Evolutionary conservation across 257 asterid genomes (phyloP), one percentile per base, ranked within the genome.

Genomic region (Gardenia jasminoides): DNA sequence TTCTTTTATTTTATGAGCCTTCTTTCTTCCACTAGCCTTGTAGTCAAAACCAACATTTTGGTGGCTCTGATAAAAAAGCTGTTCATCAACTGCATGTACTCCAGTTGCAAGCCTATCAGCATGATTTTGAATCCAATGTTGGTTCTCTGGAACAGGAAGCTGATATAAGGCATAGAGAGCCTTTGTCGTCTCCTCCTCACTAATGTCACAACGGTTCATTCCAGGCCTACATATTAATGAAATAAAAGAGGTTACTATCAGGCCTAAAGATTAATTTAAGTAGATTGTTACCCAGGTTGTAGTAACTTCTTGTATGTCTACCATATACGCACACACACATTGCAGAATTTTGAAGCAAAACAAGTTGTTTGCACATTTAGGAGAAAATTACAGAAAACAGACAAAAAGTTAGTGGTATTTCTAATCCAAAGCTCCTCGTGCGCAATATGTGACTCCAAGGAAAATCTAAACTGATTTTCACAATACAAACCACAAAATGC

Each of bases 131-230:
- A 69, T 26, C 48, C 66, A 83, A 72, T 67, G 84, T 70, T 85
- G 92, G 78, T 78, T 88, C 74, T 87, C 90, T 71, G 89, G 88
- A 79, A 80, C 58, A 48, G 97, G 91, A 72, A 75, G 81, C 73
- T 73, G 86, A 85, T 78, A 84, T 36, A 71, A 84, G 50, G 92
- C 89, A 58, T 72, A 84, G 66, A 92, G 79, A 84, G 96, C 97
- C 71, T 73, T 85, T 39, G 96, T 86, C 26, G 98, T 96, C 52
- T 88, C 93, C 20, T 88, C 96, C 84, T 96, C 93, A 75, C 89
- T 84, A 76, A 96, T 68, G 65, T 88, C 89, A 81, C 99, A 96
- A 46, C 56, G 82, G 87, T 94, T 93, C 96, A 91, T 86, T 82
- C 97, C 97, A 83, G 98, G 94, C 88, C 99, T 96, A 92, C 73